Evolutionary conservation across 108 stramenopile species (phyloP), one percentile per base, ranked within the genome.

Genomic region (Schizochytrium sp.): DNA sequence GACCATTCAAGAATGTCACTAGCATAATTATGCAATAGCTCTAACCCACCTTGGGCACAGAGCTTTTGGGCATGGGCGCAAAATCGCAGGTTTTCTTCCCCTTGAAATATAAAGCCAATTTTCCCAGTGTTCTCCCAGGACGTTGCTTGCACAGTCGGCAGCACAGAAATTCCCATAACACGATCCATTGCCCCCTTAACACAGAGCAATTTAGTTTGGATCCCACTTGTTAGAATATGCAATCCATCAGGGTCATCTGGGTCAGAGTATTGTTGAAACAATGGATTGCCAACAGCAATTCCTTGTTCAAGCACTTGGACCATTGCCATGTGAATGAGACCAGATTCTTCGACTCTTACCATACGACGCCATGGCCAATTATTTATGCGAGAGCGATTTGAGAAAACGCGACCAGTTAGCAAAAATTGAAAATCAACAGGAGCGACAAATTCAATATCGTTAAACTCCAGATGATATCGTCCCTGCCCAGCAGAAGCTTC

Each of bases 321-420:
- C 10, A 83, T 83, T 0, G 76, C 76, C 28, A 83, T 17, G 40
- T 83, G 76, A 2, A 83, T 50, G 50, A 55, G 76, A 53, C 53
- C 76, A 28, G 49, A n/a, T 38, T 83, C 40, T 28, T 83, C 76
- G 47, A 55, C 76, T 8, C 76, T 47, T 13, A 83, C 53, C 76
- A 83, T 83, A n/a, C 76, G 47, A n/a, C 76, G 47, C 76, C 76
- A 83, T 0, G 76, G 76, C 76, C 76, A 83, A 40, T 83, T 49
- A 53, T 83, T 83, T n/a, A 83, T 53, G 47, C 76, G 47, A 10
- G 76, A 83, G 50, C 47, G 76, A 42, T 83, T 83, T 0, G 76
- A 83, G 76, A 83, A 83, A n/a, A 83, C 53, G 47, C 45, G 3
- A 10, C 50, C 47, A 38, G 50, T 53, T 5, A 83, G 76, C 28